Evolutionary conservation across 108 stramenopile genomes (phyloP), one percentile per base, ranked within the genome.

Genomic region (Fragilaria crotonensis): DNA sequence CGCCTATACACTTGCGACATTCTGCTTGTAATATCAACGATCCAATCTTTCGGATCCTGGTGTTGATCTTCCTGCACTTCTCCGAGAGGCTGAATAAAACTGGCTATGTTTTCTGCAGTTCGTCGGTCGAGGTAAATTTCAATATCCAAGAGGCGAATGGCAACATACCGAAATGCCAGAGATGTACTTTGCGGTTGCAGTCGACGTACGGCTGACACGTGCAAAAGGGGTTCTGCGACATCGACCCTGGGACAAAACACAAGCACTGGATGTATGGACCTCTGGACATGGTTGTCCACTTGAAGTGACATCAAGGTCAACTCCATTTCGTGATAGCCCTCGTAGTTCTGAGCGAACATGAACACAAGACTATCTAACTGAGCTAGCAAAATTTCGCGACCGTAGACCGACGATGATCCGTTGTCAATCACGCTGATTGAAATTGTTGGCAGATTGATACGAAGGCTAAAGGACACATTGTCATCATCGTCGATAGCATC

Each of bases 321-420:
- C 59, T 90, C 89, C 17, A 86, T 60, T 54, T 90, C 89, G 36
- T 90, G 83, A 57, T 78, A 80, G 0, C 83, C 89, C 30, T 85
- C 81, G 30, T 75, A 55, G 45, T 64, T 79, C 54, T 84, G 89
- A 20, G 84, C 74, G 45, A 90, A 78, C 9, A 63, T 30, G 17
- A 60, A 31, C 26, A 54, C 65, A 2, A 83, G n/a, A 11, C 25
- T 52, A 28, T 83, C 81, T 19, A 76, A 64, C 22, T 55, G 62
- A 14, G 69, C 72, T 31, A 86, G 48, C 1, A 90, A 52, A 50
- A 90, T 86, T 64, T 90, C 89, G 29, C 84, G 57, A 5, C 75
- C 82, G 27, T 78, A 61, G 1, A 29, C 52, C 23, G 18, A 23
- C 0, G 69, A 45, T 25, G 68, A 62, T 7, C 57, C 57, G 51